Conservation (phyloP, 1,284 basidiomycete genomes). For the Agroathelia rolfsii region DNA sequence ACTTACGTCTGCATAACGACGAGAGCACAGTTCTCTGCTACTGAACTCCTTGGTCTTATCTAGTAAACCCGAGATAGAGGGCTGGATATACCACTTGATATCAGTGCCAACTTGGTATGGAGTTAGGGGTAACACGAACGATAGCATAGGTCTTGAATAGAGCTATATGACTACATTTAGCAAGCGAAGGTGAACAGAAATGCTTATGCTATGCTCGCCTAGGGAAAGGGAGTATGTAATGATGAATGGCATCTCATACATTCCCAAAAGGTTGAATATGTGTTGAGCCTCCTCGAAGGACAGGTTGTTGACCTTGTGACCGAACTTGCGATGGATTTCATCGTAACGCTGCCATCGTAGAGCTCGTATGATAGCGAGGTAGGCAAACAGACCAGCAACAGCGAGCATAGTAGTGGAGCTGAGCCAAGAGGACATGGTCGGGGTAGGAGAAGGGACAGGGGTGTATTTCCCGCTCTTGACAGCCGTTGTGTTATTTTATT, state of each 20-base stretch:
- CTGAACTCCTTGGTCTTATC: slow-evolving; percentile 27
- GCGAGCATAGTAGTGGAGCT: not conserved
- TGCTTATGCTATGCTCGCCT: too few relatives aligned
- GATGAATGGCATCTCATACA: slow-evolving; percentile 34
- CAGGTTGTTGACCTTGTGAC: slow-evolving; percentile 21
- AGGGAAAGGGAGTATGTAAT: slow-evolving; percentile 29
- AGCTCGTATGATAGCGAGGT: slow-evolving; percentile 21
- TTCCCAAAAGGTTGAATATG: slow-evolving; percentile 21
- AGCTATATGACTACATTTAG: too few relatives aligned
- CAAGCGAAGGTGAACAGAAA: too few relatives aligned
- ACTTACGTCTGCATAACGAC: slow-evolving; percentile 35
- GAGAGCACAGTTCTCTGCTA: slow-evolving; percentile 24
- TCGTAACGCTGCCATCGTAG: slow-evolving; percentile 24
- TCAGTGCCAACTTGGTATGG: slow-evolving; percentile 1
- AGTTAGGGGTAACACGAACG: slow-evolving; percentile 21
- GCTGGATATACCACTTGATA: slow-evolving; percentile 19
- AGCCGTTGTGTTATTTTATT: too few relatives aligned
- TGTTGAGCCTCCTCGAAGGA: slow-evolving; percentile 35
- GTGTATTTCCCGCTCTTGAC: too few relatives aligned
- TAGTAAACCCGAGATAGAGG: slow-evolving; percentile 33
- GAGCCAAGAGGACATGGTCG: too few relatives aligned
- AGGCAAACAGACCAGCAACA: slow-evolving; percentile 9
- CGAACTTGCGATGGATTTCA: slow-evolving; percentile 24
- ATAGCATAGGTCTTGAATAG: slow-evolving; percentile 40
- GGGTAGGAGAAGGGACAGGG: too few relatives aligned